Evolutionary conservation across 768 basidiomycete genomes (phyloP).

Genomic region (Leucocoprinus sp.): DNA sequence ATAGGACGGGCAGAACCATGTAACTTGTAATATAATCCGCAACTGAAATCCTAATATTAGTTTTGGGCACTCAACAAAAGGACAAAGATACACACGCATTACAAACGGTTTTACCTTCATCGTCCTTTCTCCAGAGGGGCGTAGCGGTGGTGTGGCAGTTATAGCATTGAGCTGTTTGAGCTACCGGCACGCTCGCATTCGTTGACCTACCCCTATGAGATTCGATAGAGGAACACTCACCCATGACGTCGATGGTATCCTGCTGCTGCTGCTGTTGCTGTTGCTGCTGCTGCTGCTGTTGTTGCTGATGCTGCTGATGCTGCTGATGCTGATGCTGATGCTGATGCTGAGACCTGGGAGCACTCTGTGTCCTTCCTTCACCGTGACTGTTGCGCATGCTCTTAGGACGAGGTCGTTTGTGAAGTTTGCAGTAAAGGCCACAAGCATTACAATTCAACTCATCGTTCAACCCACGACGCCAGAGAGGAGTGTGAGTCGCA

Average conservation of each 20-base stretch:
- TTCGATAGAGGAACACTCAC: slow-evolving; percentile 32
- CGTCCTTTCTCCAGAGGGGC: slow-evolving; percentile 85
- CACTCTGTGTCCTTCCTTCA: slow-evolving; percentile 57
- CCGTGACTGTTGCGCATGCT: slow-evolving; percentile 75
- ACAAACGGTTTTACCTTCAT: slow-evolving; percentile 86
- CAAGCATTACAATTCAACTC: slow-evolving; percentile 88
- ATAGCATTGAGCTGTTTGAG: slow-evolving; percentile 66
- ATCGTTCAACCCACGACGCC: slow-evolving; percentile 81
- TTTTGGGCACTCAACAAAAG: slow-evolving; percentile 6
- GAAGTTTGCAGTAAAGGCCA: slow-evolving; percentile 83
- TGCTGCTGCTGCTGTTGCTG: slow-evolving; percentile 17
- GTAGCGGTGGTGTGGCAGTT: slow-evolving; percentile 88
- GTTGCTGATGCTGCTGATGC: no score
- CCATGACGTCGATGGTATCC: slow-evolving; percentile 67
- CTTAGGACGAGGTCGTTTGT: slow-evolving; percentile 84
- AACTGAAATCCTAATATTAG: slow-evolving; percentile 32
- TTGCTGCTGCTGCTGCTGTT: no score
- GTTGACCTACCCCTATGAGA: slow-evolving; percentile 7
- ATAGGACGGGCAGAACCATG: slow-evolving; percentile 82
- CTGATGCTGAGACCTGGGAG: slow-evolving; percentile 31
- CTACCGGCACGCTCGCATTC: slow-evolving; percentile 17
- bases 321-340: no score
- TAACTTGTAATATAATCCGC: slow-evolving; percentile 79
- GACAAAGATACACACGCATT: slow-evolving; percentile 60
- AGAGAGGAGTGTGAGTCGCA: slow-evolving; percentile 81